Percentiles rank a stretch among this genome's conserved stretches.
Evolutionary conservation across 148 eudicot species (phyloP).

Genomic region (Rhododendron vialii): DNA sequence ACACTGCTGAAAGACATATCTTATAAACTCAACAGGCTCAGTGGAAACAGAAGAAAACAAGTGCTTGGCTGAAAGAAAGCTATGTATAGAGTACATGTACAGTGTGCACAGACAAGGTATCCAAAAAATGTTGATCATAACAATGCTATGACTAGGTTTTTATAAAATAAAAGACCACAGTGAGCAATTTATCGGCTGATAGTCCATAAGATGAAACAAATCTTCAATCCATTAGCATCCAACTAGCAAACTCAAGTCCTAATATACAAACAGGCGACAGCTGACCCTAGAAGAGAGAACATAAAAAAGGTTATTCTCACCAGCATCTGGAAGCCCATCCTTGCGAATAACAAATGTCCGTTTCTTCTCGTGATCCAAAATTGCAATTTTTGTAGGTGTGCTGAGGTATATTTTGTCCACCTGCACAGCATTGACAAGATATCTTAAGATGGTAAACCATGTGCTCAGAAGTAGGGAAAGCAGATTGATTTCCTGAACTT

Average conservation of each 20-base stretch:
- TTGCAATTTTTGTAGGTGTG: conserved; percentile 77
- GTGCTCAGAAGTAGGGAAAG: neutral
- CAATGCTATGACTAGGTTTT: conserved; percentile 1
- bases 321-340: conserved; percentile 96
- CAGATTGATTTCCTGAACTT: conserved; percentile 18
- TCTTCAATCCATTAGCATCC: neutral
- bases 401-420: conserved; percentile 79
- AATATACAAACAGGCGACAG: neutral
- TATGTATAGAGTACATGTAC: neutral
- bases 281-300: neutral
- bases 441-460: neutral
- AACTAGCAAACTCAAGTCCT: neutral
- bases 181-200: neutral
- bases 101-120: neutral
- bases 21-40: neutral
- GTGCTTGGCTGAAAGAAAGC: neutral
- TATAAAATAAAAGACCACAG: neutral
- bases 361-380: conserved; percentile 86
- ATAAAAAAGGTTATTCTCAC: conserved; percentile 26
- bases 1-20: neutral
- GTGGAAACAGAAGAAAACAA: neutral
- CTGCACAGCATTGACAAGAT: conserved; percentile 19
- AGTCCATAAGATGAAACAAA: neutral
- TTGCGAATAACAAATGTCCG: conserved; percentile 76
- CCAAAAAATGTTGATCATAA: neutral